These are phyloP conservation scores for Ogataea zsoltii DNA, from an alignment of 805 yeast genomes.

Conservation along the genomic window DNA sequence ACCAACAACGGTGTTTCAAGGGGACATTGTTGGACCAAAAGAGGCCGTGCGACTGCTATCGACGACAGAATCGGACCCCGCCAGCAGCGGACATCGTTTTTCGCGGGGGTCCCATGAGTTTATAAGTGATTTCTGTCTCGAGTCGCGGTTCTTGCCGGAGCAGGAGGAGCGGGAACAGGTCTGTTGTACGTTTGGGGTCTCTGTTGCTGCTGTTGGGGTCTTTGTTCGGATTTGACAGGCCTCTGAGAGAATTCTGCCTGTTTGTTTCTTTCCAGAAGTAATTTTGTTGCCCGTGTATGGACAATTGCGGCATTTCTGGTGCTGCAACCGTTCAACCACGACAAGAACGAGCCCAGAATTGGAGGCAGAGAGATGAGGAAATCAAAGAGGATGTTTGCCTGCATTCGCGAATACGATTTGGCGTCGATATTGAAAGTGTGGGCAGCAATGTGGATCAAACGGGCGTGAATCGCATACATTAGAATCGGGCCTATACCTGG, in stretches of 20 bases:
- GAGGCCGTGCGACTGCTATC: too few relatives aligned
- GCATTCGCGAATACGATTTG: conserved; percentile 63
- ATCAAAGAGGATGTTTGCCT: conserved; percentile 75
- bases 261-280: conserved; percentile 17
- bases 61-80: too few relatives aligned
- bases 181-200: not conserved
- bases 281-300: conserved; percentile 42
- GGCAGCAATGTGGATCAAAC: conserved; percentile 63
- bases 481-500: conserved; percentile 85
- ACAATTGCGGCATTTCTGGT: conserved; percentile 86
- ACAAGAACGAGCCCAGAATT: conserved; percentile 69
- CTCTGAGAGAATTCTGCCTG: not conserved
- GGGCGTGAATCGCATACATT: conserved; percentile 77
- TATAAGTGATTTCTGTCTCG: not conserved
- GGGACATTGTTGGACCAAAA: too few relatives aligned
- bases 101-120: too few relatives aligned
- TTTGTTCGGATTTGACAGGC: not conserved
- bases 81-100: too few relatives aligned
- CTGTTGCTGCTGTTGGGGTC: not conserved
- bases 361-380: conserved; percentile 78
- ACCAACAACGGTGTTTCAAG: too few relatives aligned
- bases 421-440: conserved; percentile 57
- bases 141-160: not conserved
- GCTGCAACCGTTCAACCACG: conserved; percentile 84
- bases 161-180: conserved; percentile 1